phyloP scores from a whole-genome alignment of 1,284 basidiomycete genomes.

The Heliocybe sulcata region DNA sequence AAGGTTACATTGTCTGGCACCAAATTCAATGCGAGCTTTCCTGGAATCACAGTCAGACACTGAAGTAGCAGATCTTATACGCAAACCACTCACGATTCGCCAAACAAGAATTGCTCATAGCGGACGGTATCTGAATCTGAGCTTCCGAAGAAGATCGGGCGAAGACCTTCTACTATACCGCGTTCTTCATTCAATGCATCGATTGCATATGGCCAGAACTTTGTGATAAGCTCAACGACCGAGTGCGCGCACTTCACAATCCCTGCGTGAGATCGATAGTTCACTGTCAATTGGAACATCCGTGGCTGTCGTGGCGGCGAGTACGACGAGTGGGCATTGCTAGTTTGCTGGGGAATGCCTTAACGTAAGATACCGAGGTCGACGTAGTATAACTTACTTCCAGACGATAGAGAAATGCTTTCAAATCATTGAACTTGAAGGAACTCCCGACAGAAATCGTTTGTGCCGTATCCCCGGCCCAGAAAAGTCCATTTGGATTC shows the following conservation, averaged over 20 bases:
- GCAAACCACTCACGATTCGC: slow-evolving; percentile 27
- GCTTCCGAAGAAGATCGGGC: slow-evolving; percentile 52
- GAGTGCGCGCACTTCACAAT: slow-evolving; percentile 50
- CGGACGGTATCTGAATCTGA: slow-evolving; percentile 44
- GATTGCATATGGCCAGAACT: slow-evolving; percentile 62
- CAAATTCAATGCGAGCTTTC: slow-evolving; percentile 51
- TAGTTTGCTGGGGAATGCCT: not conserved
- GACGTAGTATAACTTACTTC: slow-evolving; percentile 32
- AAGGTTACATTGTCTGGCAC: slow-evolving; percentile 56
- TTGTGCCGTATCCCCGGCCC: slow-evolving; percentile 77
- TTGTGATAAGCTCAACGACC: slow-evolving; percentile 53
- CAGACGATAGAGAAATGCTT: slow-evolving; percentile 52
- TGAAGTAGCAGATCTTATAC: not conserved
- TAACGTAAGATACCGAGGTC: not conserved
- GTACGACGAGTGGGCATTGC: not conserved
- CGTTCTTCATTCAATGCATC: slow-evolving; percentile 51
- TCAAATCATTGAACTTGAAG: slow-evolving; percentile 67
- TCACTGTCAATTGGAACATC: slow-evolving; percentile 54
- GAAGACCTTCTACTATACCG: slow-evolving; percentile 50
- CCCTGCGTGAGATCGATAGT: slow-evolving; percentile 68
- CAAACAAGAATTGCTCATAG: slow-evolving; percentile 54
- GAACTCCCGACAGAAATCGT: slow-evolving; percentile 67
- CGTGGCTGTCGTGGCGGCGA: slow-evolving; percentile 25
- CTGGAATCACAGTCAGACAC: slow-evolving; percentile 17
- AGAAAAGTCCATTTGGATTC: slow-evolving; percentile 65